Conservation (phyloP, 169 alveolate genomes). For the Babesia sp. region DNA sequence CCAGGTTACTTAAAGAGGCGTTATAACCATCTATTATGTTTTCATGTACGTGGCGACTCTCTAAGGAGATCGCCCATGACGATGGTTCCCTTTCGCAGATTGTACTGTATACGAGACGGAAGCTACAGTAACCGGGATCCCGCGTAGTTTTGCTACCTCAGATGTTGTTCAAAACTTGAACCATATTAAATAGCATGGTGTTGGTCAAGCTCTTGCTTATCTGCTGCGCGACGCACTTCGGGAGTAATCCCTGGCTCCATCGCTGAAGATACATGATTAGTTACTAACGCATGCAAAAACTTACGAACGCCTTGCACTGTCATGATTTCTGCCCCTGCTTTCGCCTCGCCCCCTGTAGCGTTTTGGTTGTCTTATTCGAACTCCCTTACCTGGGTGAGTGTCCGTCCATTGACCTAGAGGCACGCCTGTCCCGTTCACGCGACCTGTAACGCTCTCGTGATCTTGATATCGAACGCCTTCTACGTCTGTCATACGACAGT, state of each 20-base stretch:
- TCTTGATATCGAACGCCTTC: conserved; percentile 30
- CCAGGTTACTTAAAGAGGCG: neutral
- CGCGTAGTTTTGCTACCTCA: neutral
- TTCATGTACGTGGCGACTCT: neutral
- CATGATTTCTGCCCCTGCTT: conserved; percentile 24
- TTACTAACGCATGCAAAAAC: neutral
- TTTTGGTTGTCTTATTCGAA: neutral
- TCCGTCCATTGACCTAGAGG: conserved; percentile 18
- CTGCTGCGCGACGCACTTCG: conserved; percentile 39
- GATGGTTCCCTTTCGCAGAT: neutral
- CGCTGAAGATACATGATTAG: conserved; percentile 7
- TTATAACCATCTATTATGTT: neutral
- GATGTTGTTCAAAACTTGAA: neutral
- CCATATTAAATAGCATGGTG: neutral
- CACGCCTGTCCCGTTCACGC: conserved; percentile 37
- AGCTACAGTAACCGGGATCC: neutral
- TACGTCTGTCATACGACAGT: conserved; percentile 25
- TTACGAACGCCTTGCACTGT: conserved; percentile 28
- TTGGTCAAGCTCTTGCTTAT: neutral
- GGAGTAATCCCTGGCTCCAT: conserved; percentile 34
- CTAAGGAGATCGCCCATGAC: neutral
- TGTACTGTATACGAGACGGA: neutral
- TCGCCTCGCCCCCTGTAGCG: conserved; percentile 2
- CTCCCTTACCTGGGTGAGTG: conserved; percentile 10
- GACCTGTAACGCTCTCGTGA: conserved; percentile 36